Conservation (phyloP, 75 land plant species). For the Cryptomeria japonica region DNA sequence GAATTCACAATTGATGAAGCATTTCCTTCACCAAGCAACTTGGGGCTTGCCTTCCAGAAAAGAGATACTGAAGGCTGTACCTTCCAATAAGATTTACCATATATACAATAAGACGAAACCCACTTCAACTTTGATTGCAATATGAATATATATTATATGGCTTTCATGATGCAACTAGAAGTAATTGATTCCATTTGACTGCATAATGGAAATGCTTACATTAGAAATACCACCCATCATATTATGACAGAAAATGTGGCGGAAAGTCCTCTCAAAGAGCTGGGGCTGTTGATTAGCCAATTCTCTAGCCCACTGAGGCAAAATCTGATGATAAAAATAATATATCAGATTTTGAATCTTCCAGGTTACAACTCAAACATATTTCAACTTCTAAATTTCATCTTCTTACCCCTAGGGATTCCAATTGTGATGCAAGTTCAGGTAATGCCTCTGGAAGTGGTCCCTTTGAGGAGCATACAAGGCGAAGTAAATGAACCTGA, state of each 20-base stretch:
- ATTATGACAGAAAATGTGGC: constrained; percentile 44
- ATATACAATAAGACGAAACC: neutral
- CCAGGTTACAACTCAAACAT: neutral
- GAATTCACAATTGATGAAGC: constrained; percentile 47
- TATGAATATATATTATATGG: neutral
- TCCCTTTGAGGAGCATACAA: constrained; percentile 79
- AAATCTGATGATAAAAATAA: constrained; percentile 42
- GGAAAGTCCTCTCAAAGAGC: constrained; percentile 55
- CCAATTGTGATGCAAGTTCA: constrained; percentile 59
- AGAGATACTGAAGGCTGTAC: constrained; percentile 43
- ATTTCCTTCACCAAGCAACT: constrained; percentile 33
- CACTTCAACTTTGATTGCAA: neutral
- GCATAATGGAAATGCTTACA: constrained; percentile 5
- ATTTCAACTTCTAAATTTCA: neutral
- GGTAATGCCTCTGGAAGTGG: constrained; percentile 63
- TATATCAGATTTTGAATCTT: neutral
- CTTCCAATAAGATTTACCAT: constrained; percentile 21
- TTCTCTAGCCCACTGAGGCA: constrained; percentile 67
- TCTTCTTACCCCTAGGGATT: constrained; percentile 62
- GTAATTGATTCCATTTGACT: neutral
- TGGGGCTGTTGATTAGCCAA: constrained; percentile 60
- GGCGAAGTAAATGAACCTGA: constrained; percentile 88
- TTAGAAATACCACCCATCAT: constrained; percentile 22
- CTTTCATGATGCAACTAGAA: neutral
- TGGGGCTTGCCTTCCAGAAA: constrained; percentile 65